A percentile compares a stretch with the other conserved stretches of the same genome.
Conservation (phyloP, 2,329 filamentous ascomycete genomes). For the Penicillium sp. region DNA sequence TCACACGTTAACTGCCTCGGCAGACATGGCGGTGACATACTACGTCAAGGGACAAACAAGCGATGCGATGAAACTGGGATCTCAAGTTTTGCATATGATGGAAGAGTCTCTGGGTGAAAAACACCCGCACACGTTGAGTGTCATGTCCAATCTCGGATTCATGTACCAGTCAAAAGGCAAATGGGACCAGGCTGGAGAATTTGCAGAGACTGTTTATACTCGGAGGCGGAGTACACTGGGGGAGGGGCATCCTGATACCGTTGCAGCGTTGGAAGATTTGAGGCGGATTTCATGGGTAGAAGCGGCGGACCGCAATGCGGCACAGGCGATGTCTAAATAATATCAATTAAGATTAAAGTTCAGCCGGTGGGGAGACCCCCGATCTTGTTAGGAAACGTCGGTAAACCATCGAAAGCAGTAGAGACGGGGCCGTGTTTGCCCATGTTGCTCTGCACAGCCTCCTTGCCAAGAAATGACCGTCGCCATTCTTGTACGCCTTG, state of each 20-base stretch:
- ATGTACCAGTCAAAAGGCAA: conserved; percentile 16
- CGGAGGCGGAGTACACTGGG: conserved; percentile 3
- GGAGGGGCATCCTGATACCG: conserved; percentile 8
- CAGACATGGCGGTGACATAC: conserved; percentile 11
- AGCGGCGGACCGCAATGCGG: conserved; percentile 1
- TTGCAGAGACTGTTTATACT: conserved; percentile 9
- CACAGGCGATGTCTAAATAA: background rate
- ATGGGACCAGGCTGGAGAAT: conserved; percentile 4
- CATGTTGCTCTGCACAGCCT: background rate
- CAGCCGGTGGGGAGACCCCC: background rate
- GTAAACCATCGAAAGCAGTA: background rate
- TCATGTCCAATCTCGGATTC: conserved; percentile 9
- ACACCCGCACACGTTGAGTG: conserved; percentile 10
- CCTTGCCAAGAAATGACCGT: background rate
- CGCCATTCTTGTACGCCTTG: background rate
- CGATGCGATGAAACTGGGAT: conserved; percentile 4
- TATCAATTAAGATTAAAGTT: background rate
- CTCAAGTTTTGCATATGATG: conserved; percentile 4
- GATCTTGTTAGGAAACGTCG: background rate
- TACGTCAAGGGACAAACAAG: background rate
- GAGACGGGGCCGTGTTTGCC: background rate
- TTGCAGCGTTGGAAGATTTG: conserved; percentile 4
- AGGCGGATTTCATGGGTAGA: conserved; percentile 2
- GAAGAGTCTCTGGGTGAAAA: conserved; percentile 9
- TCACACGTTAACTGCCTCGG: conserved; percentile 8